Evolutionary conservation across 129 eudicot species (phyloP), one percentile per base, ranked within the genome.

Genomic region (Flaveria robusta): DNA sequence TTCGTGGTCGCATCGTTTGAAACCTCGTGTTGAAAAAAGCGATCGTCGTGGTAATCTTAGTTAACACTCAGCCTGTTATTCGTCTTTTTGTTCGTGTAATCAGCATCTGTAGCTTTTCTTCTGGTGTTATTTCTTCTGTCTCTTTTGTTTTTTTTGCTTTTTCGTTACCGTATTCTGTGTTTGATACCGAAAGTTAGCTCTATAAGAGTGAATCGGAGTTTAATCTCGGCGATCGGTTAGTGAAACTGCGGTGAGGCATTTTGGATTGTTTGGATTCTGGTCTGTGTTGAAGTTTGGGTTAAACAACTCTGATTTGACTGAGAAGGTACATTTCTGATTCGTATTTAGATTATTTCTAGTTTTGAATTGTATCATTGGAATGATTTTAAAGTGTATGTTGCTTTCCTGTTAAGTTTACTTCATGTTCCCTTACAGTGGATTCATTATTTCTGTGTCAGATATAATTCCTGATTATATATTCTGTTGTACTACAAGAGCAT

Each of bases 11-110:
- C 91, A 92, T 85, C 96, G 90, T 75, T 81, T 87, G 70, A 92
- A 89, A 85, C 89, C 74, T 83, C 86, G 75, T 77, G 87, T 92
- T 71, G 85, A 87, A 70, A 92, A 90, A 77, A 58, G 90, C 49
- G 91, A 92, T 87, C 93, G 97, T 85, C 97, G 96, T 84, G 96
- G 96, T 89, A 89, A 89, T 85, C 87, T 90, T 92, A 89, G 93
- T 88, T 92, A 92, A 84, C 93, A 55, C 83, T 85, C 60, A 23
- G 23, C 47, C 45, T 24, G 11, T 60, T 45, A 43, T 74, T 60
- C 37, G 37, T 19, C 47, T 29, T 22, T 22, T 45, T 62, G 18
- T 60, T 46, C 13, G 34, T 63, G 23, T 45, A 26, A 60, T 74
- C 23, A 31, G 41, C 37, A 47, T 75, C 56, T 43, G 29, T 42